phyloP scores from a whole-genome alignment of 1,139 yeast genomes.

The Meyerozyma sp. region DNA sequence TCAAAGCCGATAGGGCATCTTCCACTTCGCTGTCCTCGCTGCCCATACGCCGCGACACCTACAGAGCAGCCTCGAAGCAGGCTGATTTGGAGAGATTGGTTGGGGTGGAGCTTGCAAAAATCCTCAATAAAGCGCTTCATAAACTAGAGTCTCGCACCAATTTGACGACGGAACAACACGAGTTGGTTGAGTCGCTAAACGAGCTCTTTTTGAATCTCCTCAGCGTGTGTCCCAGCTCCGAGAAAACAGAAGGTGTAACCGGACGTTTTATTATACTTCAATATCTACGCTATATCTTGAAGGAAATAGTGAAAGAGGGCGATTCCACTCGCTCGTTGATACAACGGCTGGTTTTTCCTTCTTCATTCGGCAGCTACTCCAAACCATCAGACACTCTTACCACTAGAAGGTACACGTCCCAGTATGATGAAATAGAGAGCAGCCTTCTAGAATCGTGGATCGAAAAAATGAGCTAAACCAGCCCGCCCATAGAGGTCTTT shows the following conservation, averaged over 20 bases:
- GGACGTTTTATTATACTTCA: slow-evolving; percentile 30
- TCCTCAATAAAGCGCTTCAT: slow-evolving; percentile 30
- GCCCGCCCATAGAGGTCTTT: not conserved
- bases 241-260: slow-evolving; percentile 11
- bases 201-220: slow-evolving; percentile 23
- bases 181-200: slow-evolving; percentile 28
- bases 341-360: slow-evolving; percentile 33
- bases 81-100: slow-evolving; percentile 20
- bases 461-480: slow-evolving; percentile 24
- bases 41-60: not conserved
- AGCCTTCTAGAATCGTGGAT: slow-evolving; percentile 43
- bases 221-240: slow-evolving; percentile 17
- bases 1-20: slow-evolving; percentile 8
- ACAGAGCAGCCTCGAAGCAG: slow-evolving; percentile 13
- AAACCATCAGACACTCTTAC: not conserved
- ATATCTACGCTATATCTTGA: slow-evolving; percentile 35
- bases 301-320: slow-evolving; percentile 27
- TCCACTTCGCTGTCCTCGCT: not conserved
- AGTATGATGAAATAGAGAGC: slow-evolving; percentile 41
- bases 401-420: slow-evolving; percentile 1
- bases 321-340: slow-evolving; percentile 13
- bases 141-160: slow-evolving; percentile 29
- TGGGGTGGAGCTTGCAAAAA: slow-evolving; percentile 26
- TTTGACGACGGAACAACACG: slow-evolving; percentile 33
- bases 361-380: slow-evolving; percentile 14